Evolutionary conservation across 768 basidiomycete species (phyloP), one percentile per base, ranked within the genome.

Genomic region (Suillus subluteus): DNA sequence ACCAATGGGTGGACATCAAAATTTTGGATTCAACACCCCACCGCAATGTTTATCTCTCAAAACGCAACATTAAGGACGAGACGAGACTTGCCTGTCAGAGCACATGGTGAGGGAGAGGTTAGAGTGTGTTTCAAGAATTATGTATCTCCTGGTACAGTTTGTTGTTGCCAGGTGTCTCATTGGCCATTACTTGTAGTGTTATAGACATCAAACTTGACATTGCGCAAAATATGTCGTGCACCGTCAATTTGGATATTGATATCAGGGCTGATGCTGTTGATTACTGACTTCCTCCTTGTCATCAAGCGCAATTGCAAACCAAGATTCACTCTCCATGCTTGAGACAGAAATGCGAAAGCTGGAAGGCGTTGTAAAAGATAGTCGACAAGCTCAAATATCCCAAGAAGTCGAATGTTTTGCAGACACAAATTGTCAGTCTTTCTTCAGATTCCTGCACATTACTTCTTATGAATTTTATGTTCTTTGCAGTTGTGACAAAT

Each of bases 341-440:
- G 98, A 99, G 80, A 96, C 95, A 0, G 98, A 99, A 78, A 98
- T 99, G 96, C 88, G 96, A 48, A 99, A 99, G 74, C 84, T 99
- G 3, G 98, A 99, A 77, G 96, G 95, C 0, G 78, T 98, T 16
- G 92, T 96, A 43, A 94, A 96, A 99, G 81, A 89, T 99, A 62
- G 88, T 91, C 16, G 96, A 98, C 72, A 96, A 99, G 79, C 83
- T 98, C 82, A 86, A 87, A 9, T 99, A 97, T 79, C 86, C 99
- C 67, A 94, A 96, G 81, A 80, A 82, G 71, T 85, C 77, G 90
- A 91, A 71, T 84, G 86, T 56, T 98, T 99, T 82, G 84, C 93
- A 15, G 81, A 80, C 70, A 99, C 98, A 41, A 99, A 99, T 74
- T 79, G 97, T 98, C 65, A 73, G 91, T 84, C n/a, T 59, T 40